These are phyloP conservation scores for Saccharomyces hybrid DNA, from an alignment of 1,139 yeast genomes.

Conservation along the genomic window DNA sequence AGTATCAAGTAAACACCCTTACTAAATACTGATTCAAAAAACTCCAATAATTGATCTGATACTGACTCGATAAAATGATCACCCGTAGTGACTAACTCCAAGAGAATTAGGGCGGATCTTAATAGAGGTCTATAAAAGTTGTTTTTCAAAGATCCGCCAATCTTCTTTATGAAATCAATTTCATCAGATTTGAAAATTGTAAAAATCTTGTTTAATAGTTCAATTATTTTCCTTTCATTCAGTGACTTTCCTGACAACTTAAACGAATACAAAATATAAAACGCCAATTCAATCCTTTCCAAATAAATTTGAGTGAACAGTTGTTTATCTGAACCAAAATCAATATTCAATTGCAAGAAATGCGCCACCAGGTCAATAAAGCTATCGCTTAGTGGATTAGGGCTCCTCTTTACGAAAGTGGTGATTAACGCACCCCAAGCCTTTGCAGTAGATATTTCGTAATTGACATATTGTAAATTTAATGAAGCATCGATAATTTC, in stretches of 20 bases:
- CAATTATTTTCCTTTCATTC: slow-evolving; percentile 19
- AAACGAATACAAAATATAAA: slow-evolving; percentile 49
- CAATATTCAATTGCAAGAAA: slow-evolving; percentile 46
- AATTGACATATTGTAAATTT: slow-evolving; percentile 54
- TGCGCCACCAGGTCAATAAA: slow-evolving; percentile 41
- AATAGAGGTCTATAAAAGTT: slow-evolving; percentile 53
- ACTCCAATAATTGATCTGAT: slow-evolving; percentile 45
- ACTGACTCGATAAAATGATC: slow-evolving; percentile 40
- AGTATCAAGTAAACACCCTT: slow-evolving; percentile 50
- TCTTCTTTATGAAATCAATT: slow-evolving; percentile 38
- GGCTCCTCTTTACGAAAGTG: slow-evolving; percentile 42
- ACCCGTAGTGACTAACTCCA: slow-evolving; percentile 40
- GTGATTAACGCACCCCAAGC: slow-evolving; percentile 75
- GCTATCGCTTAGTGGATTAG: slow-evolving; percentile 30
- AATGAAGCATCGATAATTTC: slow-evolving; percentile 54
- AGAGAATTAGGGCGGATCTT: slow-evolving; percentile 46
- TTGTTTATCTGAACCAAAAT: slow-evolving; percentile 46
- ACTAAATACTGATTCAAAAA: slow-evolving; percentile 53
- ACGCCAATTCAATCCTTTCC: slow-evolving; percentile 63
- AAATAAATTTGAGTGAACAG: slow-evolving; percentile 45
- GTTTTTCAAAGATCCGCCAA: slow-evolving; percentile 34
- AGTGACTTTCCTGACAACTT: slow-evolving; percentile 29
- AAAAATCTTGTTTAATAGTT: slow-evolving; percentile 20
- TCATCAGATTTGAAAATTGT: slow-evolving; percentile 39
- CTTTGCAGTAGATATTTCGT: slow-evolving; percentile 63